Conservation (phyloP, 108 stramenopile genomes). For the Chaetoceros tenuissimus region DNA sequence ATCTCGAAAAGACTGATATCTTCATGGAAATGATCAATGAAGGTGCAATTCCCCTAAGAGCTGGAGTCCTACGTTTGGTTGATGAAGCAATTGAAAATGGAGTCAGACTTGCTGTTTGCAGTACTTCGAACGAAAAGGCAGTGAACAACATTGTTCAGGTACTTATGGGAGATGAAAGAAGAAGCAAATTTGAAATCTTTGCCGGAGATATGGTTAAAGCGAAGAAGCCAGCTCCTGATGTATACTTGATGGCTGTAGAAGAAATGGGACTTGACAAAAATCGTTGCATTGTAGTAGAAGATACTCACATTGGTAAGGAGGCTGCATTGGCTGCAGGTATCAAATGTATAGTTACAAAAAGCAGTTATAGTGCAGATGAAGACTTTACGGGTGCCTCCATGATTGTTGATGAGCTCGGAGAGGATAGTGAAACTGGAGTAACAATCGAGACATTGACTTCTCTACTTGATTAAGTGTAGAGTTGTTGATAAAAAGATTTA, state of each 20-base stretch:
- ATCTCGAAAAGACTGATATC: slow-evolving; percentile 86
- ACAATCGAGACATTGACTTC: slow-evolving; percentile 52
- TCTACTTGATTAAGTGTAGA: slow-evolving; percentile 16
- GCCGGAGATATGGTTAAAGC: slow-evolving; percentile 88
- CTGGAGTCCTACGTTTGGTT: slow-evolving; percentile 78
- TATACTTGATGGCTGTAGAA: slow-evolving; percentile 87
- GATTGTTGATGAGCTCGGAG: slow-evolving; percentile 78
- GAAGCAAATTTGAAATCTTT: slow-evolving; percentile 69
- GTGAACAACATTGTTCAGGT: slow-evolving; percentile 76
- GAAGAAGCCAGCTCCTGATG: slow-evolving; percentile 92
- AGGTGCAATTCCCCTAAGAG: slow-evolving; percentile 75
- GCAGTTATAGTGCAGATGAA: slow-evolving; percentile 73
- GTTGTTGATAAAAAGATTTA: too few species aligned
- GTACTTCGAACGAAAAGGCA: slow-evolving; percentile 86
- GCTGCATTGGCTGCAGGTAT: slow-evolving; percentile 86
- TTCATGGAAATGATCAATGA: slow-evolving; percentile 80
- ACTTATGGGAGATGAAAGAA: slow-evolving; percentile 79
- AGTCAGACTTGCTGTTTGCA: slow-evolving; percentile 80
- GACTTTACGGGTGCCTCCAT: slow-evolving; percentile 81
- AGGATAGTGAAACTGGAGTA: slow-evolving; percentile 43
- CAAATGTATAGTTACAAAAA: slow-evolving; percentile 76
- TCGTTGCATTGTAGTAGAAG: slow-evolving; percentile 86
- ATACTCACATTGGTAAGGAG: slow-evolving; percentile 82
- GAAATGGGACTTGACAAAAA: slow-evolving; percentile 76
- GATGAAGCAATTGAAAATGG: slow-evolving; percentile 74